A percentile compares a stretch with the other conserved stretches of the same genome.
phyloP scores from a whole-genome alignment of 1,284 basidiomycete genomes.

The Fomitiporia mediterranea region DNA sequence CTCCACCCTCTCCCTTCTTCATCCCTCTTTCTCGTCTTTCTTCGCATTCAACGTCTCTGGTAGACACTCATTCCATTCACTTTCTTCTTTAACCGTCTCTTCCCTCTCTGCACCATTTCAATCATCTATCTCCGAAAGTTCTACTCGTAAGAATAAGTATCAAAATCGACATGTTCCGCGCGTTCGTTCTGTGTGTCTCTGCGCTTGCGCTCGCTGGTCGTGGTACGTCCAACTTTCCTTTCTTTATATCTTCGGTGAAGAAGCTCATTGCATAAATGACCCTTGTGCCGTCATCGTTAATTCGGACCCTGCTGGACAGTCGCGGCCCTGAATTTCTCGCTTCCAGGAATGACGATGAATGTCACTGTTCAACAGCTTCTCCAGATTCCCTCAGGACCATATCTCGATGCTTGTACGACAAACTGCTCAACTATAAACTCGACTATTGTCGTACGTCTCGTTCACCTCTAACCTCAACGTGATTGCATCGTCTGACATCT shows the following conservation, averaged over 20 bases:
- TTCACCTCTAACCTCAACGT: background rate
- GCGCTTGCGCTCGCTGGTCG: conserved; percentile 43
- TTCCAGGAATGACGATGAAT: conserved; percentile 39
- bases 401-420: conserved; percentile 37
- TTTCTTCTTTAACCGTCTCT: background rate
- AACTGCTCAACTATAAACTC: conserved; percentile 36
- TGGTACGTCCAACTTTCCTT: conserved; percentile 36
- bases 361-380: conserved; percentile 45
- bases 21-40: background rate
- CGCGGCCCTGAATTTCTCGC: conserved; percentile 15
- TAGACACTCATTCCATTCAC: conserved; percentile 6
- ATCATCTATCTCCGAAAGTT: background rate
- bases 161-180: conserved; percentile 15
- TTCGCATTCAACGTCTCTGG: conserved; percentile 18
- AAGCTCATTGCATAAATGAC: background rate
- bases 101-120: background rate
- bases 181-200: conserved; percentile 29
- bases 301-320: background rate
- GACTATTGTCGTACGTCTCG: conserved; percentile 36
- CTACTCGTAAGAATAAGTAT: conserved; percentile 9
- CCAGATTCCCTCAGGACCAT: conserved; percentile 33
- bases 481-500: background rate
- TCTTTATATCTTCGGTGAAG: no score
- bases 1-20: conserved; percentile 8
- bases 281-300: background rate